Evolutionary conservation across 306 rosid genomes (phyloP), one percentile per base, ranked within the genome.

Genomic region (Gillenia trifoliata): DNA sequence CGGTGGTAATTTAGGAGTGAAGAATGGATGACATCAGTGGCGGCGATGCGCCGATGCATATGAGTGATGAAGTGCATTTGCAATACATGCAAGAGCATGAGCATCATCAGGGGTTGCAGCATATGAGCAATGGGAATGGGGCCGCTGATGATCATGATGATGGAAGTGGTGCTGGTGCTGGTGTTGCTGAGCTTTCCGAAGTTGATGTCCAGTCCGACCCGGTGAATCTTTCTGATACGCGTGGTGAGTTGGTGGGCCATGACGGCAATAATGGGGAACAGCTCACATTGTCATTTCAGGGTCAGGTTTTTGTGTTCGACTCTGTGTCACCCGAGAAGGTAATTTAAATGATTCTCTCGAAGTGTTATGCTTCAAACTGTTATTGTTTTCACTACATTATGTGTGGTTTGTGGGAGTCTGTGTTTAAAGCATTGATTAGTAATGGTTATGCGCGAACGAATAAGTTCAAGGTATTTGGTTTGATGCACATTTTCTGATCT

Each of bases 321-420:
- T 76, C 86, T 4, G 96, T 88, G 38, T 84, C 93, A 8, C 87
- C 96, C 0, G 93, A 88, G 79, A 90, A 90, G 96, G 96, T 90
- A 56, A 25, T 68, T 36, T 34, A 45, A 33, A 66, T 79, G 11
- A 30, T 77, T 79, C 54, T 63, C 68, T 63, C 40, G 54, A 72
- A 49, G 7, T 67, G 65, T 36, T 66, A 7, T 38, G 1, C 57
- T 59, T 68, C 66, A 26, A 25, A 63, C 54, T 31, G 41, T 52
- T 49, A 23, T 68, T 49, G 75, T 6, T 55, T 71, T 75, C 43
- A 25, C 70, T 30, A 64, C 57, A 56, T 68, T 68, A 45, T 64
- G 47, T 57, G 23, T 43, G 45, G 54, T 59, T 60, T 19, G 16
- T 29, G 72, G 40, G 4, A 19, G 26, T 64, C 6, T 34, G 2